These are phyloP conservation scores for Amorphotheca resinae DNA, from an alignment of 495 filamentous ascomycete species.

Conservation along the genomic window DNA sequence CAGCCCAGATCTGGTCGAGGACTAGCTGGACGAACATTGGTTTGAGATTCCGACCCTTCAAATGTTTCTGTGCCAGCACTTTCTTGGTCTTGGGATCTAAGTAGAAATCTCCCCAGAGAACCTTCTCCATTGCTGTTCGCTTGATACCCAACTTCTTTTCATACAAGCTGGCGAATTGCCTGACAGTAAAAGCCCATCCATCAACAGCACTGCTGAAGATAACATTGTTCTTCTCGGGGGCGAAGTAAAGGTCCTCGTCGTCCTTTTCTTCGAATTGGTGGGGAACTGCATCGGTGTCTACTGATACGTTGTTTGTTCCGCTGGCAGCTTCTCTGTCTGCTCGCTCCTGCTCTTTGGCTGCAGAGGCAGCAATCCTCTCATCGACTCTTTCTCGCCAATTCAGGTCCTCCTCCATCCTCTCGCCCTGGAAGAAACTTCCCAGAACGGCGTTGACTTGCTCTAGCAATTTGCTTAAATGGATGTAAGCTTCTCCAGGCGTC, in stretches of 20 bases:
- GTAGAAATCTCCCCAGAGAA: slow-evolving; percentile 95
- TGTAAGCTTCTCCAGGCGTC: slow-evolving; percentile 79
- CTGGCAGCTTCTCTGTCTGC: slow-evolving; percentile 32
- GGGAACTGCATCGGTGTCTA: slow-evolving; percentile 29
- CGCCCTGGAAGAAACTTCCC: slow-evolving; percentile 94
- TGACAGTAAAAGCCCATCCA: slow-evolving; percentile 94
- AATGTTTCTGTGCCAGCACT: slow-evolving; percentile 78
- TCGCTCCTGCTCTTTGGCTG: slow-evolving; percentile 29
- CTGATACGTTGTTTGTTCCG: slow-evolving; percentile 27
- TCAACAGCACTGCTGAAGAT: slow-evolving; percentile 97
- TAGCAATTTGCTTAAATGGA: slow-evolving; percentile 76
- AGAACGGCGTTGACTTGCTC: slow-evolving; percentile 97
- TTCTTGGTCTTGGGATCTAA: slow-evolving; percentile 95
- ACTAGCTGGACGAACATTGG: slow-evolving; percentile 98
- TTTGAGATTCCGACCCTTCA: slow-evolving; percentile 82
- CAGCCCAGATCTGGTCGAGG: slow-evolving; percentile 92
- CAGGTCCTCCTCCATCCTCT: slow-evolving; percentile 97
- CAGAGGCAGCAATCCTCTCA: slow-evolving; percentile 53
- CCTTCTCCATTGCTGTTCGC: slow-evolving; percentile 78
- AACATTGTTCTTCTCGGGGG: slow-evolving; percentile 95
- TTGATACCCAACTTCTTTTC: slow-evolving; percentile 97
- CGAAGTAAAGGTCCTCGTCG: slow-evolving; percentile 96
- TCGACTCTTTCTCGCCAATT: slow-evolving; percentile 93
- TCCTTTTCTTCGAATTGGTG: slow-evolving; percentile 79
- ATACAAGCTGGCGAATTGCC: slow-evolving; percentile 87